Conservation (phyloP, 306 rosid species). For the Castanea sativa region DNA sequence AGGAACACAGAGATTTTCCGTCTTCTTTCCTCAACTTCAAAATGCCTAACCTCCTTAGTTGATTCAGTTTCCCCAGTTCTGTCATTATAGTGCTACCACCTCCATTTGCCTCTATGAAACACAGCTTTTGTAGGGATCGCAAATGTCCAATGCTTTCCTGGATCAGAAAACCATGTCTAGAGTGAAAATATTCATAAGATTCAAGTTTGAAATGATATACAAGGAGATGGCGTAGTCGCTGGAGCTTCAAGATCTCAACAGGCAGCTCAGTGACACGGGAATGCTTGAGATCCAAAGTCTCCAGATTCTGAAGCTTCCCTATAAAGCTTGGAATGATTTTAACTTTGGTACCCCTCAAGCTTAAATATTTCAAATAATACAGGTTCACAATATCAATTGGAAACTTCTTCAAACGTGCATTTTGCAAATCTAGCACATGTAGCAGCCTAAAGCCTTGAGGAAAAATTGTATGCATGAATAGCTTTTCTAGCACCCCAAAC, state of each 20-base stretch:
- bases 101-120: slow-evolving; percentile 46
- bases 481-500: slow-evolving; percentile 38
- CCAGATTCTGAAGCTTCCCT: slow-evolving; percentile 47
- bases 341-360: slow-evolving; percentile 46
- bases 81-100: slow-evolving; percentile 25
- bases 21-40: slow-evolving; percentile 39
- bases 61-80: slow-evolving; percentile 36
- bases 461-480: slow-evolving; percentile 13
- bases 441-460: slow-evolving; percentile 42
- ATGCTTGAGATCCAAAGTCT: slow-evolving; percentile 45
- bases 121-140: slow-evolving; percentile 46
- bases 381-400: slow-evolving; percentile 30
- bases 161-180: slow-evolving; percentile 35
- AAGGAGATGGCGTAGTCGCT: slow-evolving; percentile 47
- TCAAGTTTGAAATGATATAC: slow-evolving; percentile 29
- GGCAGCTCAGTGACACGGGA: slow-evolving; percentile 45
- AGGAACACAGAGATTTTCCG: slow-evolving; percentile 39
- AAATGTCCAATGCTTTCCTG: slow-evolving; percentile 34
- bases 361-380: slow-evolving; percentile 39
- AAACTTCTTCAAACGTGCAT: slow-evolving; percentile 32
- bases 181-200: slow-evolving; percentile 29
- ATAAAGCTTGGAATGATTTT: slow-evolving; percentile 34
- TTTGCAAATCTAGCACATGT: slow-evolving; percentile 40
- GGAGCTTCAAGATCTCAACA: slow-evolving; percentile 44
- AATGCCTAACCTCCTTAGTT: slow-evolving; percentile 43